Percentiles rank a stretch among this genome's conserved stretches.
phyloP scores from a whole-genome alignment of 495 filamentous ascomycete species.

The Penicillium goetzii region DNA sequence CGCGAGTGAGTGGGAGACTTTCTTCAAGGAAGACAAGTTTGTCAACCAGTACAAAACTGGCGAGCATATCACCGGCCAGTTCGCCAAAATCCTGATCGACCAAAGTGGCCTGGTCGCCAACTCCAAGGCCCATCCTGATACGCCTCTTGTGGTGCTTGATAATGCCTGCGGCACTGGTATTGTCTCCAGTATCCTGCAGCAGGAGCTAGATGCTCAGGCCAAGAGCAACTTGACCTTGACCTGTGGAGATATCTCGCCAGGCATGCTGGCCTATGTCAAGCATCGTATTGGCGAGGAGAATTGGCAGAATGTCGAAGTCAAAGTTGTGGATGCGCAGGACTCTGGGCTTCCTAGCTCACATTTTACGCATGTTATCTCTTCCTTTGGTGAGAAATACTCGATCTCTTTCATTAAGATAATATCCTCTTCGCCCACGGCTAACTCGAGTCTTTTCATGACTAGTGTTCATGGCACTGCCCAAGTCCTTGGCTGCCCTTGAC shows the following conservation, averaged over 20 bases:
- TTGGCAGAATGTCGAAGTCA: slow-evolving; percentile 39
- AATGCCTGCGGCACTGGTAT: slow-evolving; percentile 50
- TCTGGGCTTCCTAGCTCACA: slow-evolving; percentile 31
- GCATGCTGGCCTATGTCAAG: slow-evolving; percentile 37
- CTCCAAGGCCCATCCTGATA: slow-evolving; percentile 23
- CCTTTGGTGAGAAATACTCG: slow-evolving; percentile 36
- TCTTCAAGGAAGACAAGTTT: slow-evolving; percentile 39
- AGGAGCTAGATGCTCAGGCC: slow-evolving; percentile 24
- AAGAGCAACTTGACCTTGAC: slow-evolving; percentile 35
- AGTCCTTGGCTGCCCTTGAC: slow-evolving; percentile 33
- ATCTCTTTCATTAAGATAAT: neutral
- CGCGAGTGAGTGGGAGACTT: slow-evolving; percentile 6
- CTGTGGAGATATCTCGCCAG: slow-evolving; percentile 42
- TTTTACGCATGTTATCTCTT: slow-evolving; percentile 40
- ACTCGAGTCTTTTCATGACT: neutral
- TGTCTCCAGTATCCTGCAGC: slow-evolving; percentile 36
- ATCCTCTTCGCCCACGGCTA: neutral
- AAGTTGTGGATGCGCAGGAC: slow-evolving; percentile 40
- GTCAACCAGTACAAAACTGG: slow-evolving; percentile 37
- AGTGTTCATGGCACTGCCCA: slow-evolving; percentile 36
- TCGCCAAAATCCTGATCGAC: slow-evolving; percentile 35
- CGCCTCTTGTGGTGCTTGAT: slow-evolving; percentile 40
- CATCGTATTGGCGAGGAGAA: slow-evolving; percentile 31
- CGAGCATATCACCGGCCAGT: slow-evolving; percentile 38
- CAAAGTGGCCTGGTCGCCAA: slow-evolving; percentile 32